Conservation (phyloP, 2,329 filamentous ascomycete species). For the Cordyceps pruinosa region DNA sequence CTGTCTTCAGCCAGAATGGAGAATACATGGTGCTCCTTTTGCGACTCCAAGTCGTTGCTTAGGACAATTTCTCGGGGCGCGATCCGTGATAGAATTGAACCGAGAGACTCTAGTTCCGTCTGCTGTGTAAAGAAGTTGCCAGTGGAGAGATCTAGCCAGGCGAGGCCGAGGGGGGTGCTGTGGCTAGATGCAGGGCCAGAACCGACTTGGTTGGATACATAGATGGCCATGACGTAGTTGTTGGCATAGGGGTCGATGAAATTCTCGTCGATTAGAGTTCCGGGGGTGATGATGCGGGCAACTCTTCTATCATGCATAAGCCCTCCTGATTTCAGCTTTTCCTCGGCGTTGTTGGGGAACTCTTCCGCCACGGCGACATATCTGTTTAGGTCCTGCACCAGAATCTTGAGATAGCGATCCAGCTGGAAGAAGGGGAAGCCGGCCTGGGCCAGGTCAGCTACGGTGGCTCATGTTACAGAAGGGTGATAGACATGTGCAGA, state of each 20-base stretch:
- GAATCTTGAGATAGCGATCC: slow-evolving; percentile 83
- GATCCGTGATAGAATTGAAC: slow-evolving; percentile 78
- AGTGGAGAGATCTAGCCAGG: slow-evolving; percentile 93
- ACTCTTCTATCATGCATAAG: slow-evolving; percentile 80
- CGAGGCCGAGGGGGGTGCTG: slow-evolving; percentile 56
- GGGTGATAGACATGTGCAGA: slow-evolving; percentile 13
- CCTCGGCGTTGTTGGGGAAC: slow-evolving; percentile 65
- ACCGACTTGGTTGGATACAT: slow-evolving; percentile 37
- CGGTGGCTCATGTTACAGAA: neutral
- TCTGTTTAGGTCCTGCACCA: slow-evolving; percentile 84
- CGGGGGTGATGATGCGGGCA: slow-evolving; percentile 82
- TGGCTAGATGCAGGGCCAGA: neutral
- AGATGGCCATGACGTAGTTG: slow-evolving; percentile 83
- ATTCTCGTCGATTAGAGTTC: slow-evolving; percentile 93
- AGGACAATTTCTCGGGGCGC: slow-evolving; percentile 80
- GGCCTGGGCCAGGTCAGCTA: slow-evolving; percentile 44
- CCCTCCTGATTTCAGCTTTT: slow-evolving; percentile 67
- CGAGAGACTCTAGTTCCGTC: slow-evolving; percentile 61
- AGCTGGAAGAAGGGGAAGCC: slow-evolving; percentile 92
- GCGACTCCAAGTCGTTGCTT: slow-evolving; percentile 53
- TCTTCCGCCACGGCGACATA: slow-evolving; percentile 95
- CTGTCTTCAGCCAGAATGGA: slow-evolving; percentile 67
- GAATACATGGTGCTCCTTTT: slow-evolving; percentile 55
- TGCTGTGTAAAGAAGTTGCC: slow-evolving; percentile 87
- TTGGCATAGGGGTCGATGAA: slow-evolving; percentile 93